phyloP scores from a whole-genome alignment of 2,329 filamentous ascomycete species.

The Pestalotiopsis sp. region DNA sequence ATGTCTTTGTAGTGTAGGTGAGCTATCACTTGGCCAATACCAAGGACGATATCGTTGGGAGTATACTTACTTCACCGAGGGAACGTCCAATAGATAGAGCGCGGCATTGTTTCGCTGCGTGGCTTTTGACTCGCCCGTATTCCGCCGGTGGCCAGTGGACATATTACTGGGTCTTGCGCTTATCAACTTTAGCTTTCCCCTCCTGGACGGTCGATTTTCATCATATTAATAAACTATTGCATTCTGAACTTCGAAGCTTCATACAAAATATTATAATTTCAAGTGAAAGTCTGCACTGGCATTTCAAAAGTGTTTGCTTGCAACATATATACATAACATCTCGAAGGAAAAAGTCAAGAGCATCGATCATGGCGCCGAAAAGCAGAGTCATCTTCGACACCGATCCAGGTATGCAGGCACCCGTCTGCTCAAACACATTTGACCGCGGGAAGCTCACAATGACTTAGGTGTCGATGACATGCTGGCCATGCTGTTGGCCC shows the following conservation, averaged over 20 bases:
- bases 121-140: conserved; percentile 13
- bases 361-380: conserved; percentile 60
- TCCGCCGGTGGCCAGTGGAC: conserved; percentile 25
- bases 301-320: not conserved
- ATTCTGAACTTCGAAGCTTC: not conserved
- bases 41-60: not conserved
- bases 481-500: conserved; percentile 82
- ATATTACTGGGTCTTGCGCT: conserved; percentile 6
- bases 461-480: conserved; percentile 86
- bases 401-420: conserved; percentile 67
- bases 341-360: conserved; percentile 16
- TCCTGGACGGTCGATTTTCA: not conserved
- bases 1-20: not conserved
- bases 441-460: not conserved
- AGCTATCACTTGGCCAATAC: not conserved
- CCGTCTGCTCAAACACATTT: conserved; percentile 12
- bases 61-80: not conserved
- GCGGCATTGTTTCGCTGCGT: not conserved
- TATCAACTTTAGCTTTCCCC: conserved; percentile 5
- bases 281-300: not conserved
- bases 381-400: conserved; percentile 93
- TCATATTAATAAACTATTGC: not conserved
- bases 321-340: not conserved
- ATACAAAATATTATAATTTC: not conserved
- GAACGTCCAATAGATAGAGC: not conserved